Conservation (phyloP, 1,284 basidiomycete genomes). For the Ustilago nuda region DNA sequence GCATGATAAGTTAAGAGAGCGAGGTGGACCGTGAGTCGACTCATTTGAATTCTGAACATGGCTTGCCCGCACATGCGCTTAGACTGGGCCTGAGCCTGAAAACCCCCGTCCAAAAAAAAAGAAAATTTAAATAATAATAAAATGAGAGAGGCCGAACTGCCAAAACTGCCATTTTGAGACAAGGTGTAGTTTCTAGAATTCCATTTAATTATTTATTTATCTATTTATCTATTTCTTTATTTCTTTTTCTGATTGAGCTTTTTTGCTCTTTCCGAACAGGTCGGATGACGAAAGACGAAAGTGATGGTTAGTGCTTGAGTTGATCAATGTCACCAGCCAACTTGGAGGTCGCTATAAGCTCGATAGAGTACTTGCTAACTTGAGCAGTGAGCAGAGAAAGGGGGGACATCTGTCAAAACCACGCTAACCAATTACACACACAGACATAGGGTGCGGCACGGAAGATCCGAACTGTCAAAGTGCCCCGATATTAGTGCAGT, state of each 20-base stretch:
- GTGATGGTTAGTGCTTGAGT: too few species aligned
- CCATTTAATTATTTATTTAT: neutral
- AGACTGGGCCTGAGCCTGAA: neutral
- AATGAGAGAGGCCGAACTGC: neutral
- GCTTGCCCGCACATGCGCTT: neutral
- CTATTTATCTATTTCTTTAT: too few species aligned
- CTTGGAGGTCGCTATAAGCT: too few species aligned
- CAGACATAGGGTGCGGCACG: neutral
- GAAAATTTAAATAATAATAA: too few species aligned
- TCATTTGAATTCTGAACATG: neutral
- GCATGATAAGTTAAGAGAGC: neutral
- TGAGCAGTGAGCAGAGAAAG: neutral
- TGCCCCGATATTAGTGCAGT: neutral
- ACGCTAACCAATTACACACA: neutral
- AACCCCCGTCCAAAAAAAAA: neutral
- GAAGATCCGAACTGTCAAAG: conserved; percentile 6
- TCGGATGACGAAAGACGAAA: too few species aligned
- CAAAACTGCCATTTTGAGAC: conserved; percentile 5
- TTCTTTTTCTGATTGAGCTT: neutral
- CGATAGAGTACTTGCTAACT: neutral
- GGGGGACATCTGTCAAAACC: neutral
- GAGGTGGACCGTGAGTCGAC: conserved; percentile 3
- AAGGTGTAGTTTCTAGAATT: neutral
- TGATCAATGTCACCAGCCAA: too few species aligned
- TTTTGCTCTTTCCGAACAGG: neutral